Percentiles rank a stretch among this genome's conserved stretches.
Evolutionary conservation across 2,329 filamentous ascomycete genomes (phyloP).

Genomic region (Helotiales sp.): DNA sequence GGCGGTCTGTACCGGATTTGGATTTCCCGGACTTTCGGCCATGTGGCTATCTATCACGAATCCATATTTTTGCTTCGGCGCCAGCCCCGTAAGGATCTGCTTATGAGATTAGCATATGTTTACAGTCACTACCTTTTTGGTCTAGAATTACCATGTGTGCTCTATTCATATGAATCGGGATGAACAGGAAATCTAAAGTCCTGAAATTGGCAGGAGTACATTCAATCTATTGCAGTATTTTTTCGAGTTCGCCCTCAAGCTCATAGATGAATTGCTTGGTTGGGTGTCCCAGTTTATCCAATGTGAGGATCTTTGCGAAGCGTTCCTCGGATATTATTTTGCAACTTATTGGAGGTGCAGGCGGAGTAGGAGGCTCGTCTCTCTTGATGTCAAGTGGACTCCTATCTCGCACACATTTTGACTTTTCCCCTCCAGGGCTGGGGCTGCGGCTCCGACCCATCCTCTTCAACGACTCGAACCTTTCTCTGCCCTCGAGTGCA

Average conservation of each 20-base stretch:
- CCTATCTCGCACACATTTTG: background rate
- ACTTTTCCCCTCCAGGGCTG: background rate
- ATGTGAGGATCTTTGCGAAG: background rate
- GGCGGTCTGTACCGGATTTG: background rate
- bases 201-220: background rate
- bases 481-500: background rate
- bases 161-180: background rate
- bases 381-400: background rate
- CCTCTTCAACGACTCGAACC: background rate
- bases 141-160: background rate
- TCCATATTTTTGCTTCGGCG: slow-evolving; percentile 3
- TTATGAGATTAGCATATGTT: background rate
- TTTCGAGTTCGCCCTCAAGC: background rate
- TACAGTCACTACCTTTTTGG: too few species aligned
- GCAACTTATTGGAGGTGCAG: background rate
- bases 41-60: background rate
- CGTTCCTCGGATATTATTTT: background rate
- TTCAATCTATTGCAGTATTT: background rate
- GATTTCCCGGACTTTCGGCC: background rate
- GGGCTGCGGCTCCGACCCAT: background rate
- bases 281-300: too few species aligned
- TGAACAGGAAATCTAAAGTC: slow-evolving; percentile 4
- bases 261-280: background rate
- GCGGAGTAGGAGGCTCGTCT: background rate
- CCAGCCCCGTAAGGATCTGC: background rate